These are phyloP conservation scores for Asterochloris sp. DNA, from an alignment of 139 green algal species.

Conservation along the genomic window DNA sequence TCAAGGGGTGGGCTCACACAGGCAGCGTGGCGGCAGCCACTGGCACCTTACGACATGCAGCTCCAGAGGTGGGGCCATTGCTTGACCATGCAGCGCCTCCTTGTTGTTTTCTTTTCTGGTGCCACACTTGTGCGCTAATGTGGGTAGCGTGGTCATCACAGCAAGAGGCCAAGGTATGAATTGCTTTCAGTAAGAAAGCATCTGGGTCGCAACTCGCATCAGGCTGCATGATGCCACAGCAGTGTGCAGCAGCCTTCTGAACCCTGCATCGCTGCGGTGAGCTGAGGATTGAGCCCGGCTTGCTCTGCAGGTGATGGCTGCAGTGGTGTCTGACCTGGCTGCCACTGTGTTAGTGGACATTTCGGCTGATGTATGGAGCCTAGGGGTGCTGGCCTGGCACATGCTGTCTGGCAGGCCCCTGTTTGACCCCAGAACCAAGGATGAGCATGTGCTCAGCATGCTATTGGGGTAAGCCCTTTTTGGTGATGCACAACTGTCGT, in stretches of 20 bases:
- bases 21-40: background rate
- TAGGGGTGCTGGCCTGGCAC: constrained; percentile 7
- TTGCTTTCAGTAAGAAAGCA: no score
- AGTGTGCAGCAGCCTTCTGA: no score
- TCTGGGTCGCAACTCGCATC: no score
- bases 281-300: background rate
- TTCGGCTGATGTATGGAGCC: constrained; percentile 8
- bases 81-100: no score
- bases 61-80: constrained; percentile 1
- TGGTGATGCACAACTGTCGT: background rate
- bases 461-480: constrained; percentile 5
- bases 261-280: no score
- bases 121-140: no score
- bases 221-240: no score
- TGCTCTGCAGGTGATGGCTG: constrained; percentile 3
- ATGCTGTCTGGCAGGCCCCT: constrained; percentile 9
- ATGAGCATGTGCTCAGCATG: constrained; percentile 11
- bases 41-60: constrained; percentile 2
- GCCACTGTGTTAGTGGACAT: background rate
- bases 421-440: constrained; percentile 2
- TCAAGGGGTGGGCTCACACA: constrained; percentile 7
- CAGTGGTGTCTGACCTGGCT: background rate
- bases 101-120: no score
- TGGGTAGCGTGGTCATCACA: no score
- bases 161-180: no score